These are phyloP conservation scores for Penicillium capsulatum DNA, from an alignment of 2,329 filamentous ascomycete species.

Conservation along the genomic window DNA sequence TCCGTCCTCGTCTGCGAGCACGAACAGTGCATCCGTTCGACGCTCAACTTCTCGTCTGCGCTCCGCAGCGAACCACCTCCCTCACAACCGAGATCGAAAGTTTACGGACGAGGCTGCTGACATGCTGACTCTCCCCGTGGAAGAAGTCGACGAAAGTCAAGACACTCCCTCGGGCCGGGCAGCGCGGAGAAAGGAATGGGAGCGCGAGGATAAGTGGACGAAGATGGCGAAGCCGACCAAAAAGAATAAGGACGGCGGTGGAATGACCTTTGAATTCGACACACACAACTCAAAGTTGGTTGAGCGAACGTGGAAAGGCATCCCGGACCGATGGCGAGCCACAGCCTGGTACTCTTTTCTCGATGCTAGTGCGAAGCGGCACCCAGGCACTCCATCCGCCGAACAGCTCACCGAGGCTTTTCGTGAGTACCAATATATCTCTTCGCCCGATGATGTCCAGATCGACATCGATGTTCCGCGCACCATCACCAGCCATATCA, in stretches of 20 bases:
- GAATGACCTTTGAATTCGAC: slow-evolving; percentile 75
- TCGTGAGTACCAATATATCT: slow-evolving; percentile 65
- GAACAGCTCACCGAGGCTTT: slow-evolving; percentile 69
- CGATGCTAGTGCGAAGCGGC: slow-evolving; percentile 65
- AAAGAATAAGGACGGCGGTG: slow-evolving; percentile 50
- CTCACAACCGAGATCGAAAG: slow-evolving; percentile 52
- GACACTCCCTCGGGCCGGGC: slow-evolving; percentile 46
- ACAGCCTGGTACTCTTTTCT: slow-evolving; percentile 96
- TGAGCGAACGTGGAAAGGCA: slow-evolving; percentile 93
- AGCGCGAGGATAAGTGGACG: slow-evolving; percentile 63
- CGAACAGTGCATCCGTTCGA: slow-evolving; percentile 40
- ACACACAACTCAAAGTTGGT: slow-evolving; percentile 76
- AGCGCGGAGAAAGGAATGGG: slow-evolving; percentile 56
- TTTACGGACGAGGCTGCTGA: slow-evolving; percentile 58
- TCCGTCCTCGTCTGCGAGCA: slow-evolving; percentile 47
- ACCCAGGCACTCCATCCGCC: slow-evolving; percentile 60
- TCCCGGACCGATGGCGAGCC: slow-evolving; percentile 90
- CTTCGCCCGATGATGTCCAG: slow-evolving; percentile 87
- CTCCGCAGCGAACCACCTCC: slow-evolving; percentile 51
- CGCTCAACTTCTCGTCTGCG: slow-evolving; percentile 46
- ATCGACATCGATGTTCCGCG: slow-evolving; percentile 96
- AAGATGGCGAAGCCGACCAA: slow-evolving; percentile 57
- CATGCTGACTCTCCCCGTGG: slow-evolving; percentile 60
- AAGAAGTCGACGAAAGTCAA: slow-evolving; percentile 47
- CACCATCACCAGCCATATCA: slow-evolving; percentile 92